Conservation (phyloP, 345 rosid species). For the Conringia planisiliqua region DNA sequence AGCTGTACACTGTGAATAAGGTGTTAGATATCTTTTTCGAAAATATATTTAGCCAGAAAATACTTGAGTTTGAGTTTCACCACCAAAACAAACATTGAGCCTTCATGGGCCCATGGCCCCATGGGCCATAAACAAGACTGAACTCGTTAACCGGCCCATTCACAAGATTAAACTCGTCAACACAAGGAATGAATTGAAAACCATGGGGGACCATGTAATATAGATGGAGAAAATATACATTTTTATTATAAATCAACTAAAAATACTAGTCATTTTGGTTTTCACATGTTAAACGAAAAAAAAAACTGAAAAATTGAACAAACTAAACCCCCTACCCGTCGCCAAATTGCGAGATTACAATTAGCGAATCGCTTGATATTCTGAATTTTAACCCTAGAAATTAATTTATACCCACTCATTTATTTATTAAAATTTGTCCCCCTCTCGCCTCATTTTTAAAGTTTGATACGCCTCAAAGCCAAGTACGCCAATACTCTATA, state of each 20-base stretch:
- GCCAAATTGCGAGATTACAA: conserved; percentile 18
- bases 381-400: conserved; percentile 4
- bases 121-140: neutral
- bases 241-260: conserved; percentile 17
- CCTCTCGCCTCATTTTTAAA: neutral
- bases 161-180: neutral
- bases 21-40: too few species aligned
- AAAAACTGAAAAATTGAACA: conserved; percentile 6
- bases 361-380: conserved; percentile 16
- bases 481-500: conserved; percentile 80
- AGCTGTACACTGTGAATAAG: too few species aligned
- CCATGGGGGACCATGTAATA: neutral
- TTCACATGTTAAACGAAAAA: conserved; percentile 7
- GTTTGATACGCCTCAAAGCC: conserved; percentile 60
- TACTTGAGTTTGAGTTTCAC: neutral
- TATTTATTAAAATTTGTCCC: conserved; percentile 9
- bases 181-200: neutral
- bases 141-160: neutral
- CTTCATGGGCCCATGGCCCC: neutral
- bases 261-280: conserved; percentile 7
- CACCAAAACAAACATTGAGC: neutral
- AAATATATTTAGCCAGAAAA: neutral
- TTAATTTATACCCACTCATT: conserved; percentile 32
- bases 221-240: neutral
- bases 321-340: conserved; percentile 4